Percentiles rank a stretch among this genome's conserved stretches.
phyloP scores from a whole-genome alignment of 495 filamentous ascomycete genomes.

The Neurospora sp. region DNA sequence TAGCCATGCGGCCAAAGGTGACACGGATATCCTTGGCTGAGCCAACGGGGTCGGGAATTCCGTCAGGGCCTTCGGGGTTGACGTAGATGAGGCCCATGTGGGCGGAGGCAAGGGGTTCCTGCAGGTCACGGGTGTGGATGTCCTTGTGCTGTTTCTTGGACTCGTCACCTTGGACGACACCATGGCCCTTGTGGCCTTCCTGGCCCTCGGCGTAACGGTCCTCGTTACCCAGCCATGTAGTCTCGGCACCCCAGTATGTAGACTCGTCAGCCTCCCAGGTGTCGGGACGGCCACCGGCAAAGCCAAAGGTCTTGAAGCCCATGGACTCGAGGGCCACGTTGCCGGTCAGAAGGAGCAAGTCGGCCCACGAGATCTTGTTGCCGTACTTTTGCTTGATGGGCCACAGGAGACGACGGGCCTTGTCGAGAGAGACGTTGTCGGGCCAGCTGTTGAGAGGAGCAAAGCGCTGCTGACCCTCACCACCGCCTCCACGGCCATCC shows the following conservation, averaged over 20 bases:
- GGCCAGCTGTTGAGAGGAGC: conserved; percentile 73
- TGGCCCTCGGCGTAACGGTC: conserved; percentile 48
- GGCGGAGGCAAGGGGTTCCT: conserved; percentile 51
- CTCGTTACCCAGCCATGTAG: conserved; percentile 61
- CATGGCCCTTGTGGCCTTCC: conserved; percentile 30
- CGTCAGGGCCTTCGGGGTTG: conserved; percentile 67
- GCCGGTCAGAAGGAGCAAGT: conserved; percentile 56
- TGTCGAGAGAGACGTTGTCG: conserved; percentile 66
- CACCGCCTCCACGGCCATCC: conserved; percentile 63
- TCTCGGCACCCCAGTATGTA: conserved; percentile 66
- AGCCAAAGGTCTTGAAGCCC: conserved; percentile 64
- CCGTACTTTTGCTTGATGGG: conserved; percentile 76
- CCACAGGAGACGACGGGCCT: conserved; percentile 67
- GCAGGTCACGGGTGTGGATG: conserved; percentile 50
- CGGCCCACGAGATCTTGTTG: conserved; percentile 69
- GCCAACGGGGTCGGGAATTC: conserved; percentile 54
- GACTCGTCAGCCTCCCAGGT: conserved; percentile 62
- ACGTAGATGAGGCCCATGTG: conserved; percentile 72
- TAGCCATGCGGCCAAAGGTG: conserved; percentile 66
- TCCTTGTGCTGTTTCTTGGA: conserved; percentile 35
- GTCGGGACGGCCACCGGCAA: conserved; percentile 58
- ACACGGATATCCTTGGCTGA: conserved; percentile 57
- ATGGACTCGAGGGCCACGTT: conserved; percentile 68
- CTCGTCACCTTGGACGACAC: conserved; percentile 38
- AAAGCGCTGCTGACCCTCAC: conserved; percentile 62